A percentile compares a stretch with the other conserved stretches of the same genome.
phyloP scores from a whole-genome alignment of 352 stramenopile species.

The Phytophthora nicotianae region DNA sequence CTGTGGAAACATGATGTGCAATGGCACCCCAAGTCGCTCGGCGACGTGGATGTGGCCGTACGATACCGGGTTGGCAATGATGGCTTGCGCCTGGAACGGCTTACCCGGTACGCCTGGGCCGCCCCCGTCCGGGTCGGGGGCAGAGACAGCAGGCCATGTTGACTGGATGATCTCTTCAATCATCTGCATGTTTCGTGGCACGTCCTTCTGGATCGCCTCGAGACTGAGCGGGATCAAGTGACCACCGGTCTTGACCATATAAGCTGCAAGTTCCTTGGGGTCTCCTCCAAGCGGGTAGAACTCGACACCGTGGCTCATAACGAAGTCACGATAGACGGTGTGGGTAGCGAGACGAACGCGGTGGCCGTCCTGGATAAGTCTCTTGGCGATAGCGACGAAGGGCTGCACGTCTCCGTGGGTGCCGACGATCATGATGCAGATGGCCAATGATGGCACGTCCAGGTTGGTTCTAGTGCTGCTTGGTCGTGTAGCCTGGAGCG shows the following conservation, averaged over 20 bases:
- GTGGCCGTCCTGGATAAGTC: conserved; percentile 79
- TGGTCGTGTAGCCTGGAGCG: too few species aligned
- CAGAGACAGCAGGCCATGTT: conserved; percentile 84
- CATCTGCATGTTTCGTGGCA: conserved; percentile 85
- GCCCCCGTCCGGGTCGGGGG: conserved; percentile 61
- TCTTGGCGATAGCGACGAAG: conserved; percentile 74
- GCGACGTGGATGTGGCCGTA: conserved; percentile 92
- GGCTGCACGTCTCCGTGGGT: conserved; percentile 75
- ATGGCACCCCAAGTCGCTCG: conserved; percentile 87
- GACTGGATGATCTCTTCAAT: conserved; percentile 82
- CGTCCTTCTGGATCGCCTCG: conserved; percentile 42
- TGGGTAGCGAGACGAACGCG: conserved; percentile 91
- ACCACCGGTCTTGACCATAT: conserved; percentile 66
- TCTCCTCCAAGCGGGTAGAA: conserved; percentile 74
- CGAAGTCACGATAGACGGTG: conserved; percentile 76
- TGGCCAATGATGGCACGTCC: background rate
- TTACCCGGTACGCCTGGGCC: conserved; percentile 21
- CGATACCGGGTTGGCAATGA: conserved; percentile 92
- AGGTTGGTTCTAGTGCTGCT: too few species aligned
- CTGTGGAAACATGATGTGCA: conserved; percentile 86
- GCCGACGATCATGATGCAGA: conserved; percentile 84
- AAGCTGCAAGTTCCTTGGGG: conserved; percentile 39
- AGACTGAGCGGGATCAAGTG: conserved; percentile 60
- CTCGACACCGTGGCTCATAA: conserved; percentile 66
- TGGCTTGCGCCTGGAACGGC: conserved; percentile 85